Evolutionary conservation across 2,329 filamentous ascomycete genomes (phyloP).

Genomic region (Ceratocystiopsis brevicomis): DNA sequence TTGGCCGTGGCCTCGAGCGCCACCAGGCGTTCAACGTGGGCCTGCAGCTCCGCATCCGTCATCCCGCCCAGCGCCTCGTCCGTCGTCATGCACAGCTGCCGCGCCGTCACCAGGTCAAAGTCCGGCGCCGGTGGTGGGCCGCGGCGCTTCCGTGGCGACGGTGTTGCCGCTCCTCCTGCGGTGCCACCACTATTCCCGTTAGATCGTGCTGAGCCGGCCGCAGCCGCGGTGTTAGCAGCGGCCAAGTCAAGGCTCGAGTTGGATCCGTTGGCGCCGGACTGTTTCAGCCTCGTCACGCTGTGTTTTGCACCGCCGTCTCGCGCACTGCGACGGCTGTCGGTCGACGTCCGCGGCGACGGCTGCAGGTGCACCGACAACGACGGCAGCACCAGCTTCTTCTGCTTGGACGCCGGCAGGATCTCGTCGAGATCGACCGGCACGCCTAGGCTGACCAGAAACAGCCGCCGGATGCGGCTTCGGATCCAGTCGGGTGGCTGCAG

Average conservation of each 20-base stretch:
- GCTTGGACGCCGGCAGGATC: conserved; percentile 88
- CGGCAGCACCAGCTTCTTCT: conserved; percentile 90
- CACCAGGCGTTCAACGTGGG: conserved; percentile 51
- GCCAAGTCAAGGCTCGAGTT: conserved; percentile 37
- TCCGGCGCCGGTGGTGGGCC: conserved; percentile 52
- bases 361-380: conserved; percentile 38
- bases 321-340: conserved; percentile 23
- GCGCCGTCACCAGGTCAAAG: conserved; percentile 61
- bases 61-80: conserved; percentile 65
- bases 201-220: too few relatives aligned
- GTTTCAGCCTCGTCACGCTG: conserved; percentile 16
- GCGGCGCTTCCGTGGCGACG: conserved; percentile 23
- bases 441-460: conserved; percentile 88
- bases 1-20: conserved; percentile 52
- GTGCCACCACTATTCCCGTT: too few relatives aligned
- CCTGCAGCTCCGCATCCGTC: conserved; percentile 55
- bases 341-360: conserved; percentile 33
- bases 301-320: neutral
- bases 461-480: conserved; percentile 76
- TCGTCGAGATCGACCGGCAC: conserved; percentile 95
- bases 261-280: conserved; percentile 32
- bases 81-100: conserved; percentile 65
- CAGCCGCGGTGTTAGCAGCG: too few relatives aligned
- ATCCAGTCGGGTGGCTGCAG: conserved; percentile 97
- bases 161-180: conserved; percentile 6